These are phyloP conservation scores for Pisolithus thermaeus DNA, from an alignment of 1,284 basidiomycete species.

Conservation along the genomic window DNA sequence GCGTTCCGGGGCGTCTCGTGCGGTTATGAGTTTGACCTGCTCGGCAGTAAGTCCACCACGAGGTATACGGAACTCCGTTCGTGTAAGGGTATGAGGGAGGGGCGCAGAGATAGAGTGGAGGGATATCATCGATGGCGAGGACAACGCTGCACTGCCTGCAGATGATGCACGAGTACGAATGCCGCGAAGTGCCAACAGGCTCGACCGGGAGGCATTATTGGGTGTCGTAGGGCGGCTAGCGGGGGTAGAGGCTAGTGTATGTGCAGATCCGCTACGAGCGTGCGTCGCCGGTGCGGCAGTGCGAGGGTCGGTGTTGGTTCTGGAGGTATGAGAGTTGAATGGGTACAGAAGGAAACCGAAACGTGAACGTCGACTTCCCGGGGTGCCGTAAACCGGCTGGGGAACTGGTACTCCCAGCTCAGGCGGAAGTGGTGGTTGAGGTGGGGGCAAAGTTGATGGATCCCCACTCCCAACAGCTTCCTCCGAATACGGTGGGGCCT, in stretches of 20 bases:
- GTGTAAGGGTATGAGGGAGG: slow-evolving; percentile 43
- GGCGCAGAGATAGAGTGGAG: slow-evolving; percentile 45
- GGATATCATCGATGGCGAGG: slow-evolving; percentile 40
- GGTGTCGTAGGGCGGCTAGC: background rate
- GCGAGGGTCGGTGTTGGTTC: background rate
- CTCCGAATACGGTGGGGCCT: slow-evolving; percentile 62
- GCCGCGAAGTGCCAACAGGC: slow-evolving; percentile 5
- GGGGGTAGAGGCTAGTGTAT: background rate
- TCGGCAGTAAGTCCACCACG: slow-evolving; percentile 43
- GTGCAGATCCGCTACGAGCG: background rate
- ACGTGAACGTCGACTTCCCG: slow-evolving; percentile 11
- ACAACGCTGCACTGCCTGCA: slow-evolving; percentile 16
- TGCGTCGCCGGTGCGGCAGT: background rate
- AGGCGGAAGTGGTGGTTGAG: background rate
- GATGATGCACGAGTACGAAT: slow-evolving; percentile 9
- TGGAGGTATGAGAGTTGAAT: slow-evolving; percentile 7
- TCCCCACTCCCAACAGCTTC: slow-evolving; percentile 30
- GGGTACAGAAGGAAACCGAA: slow-evolving; percentile 25
- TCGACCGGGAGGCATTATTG: background rate
- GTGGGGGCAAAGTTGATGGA: slow-evolving; percentile 1
- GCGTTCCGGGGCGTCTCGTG: slow-evolving; percentile 38
- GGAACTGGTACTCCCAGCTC: background rate
- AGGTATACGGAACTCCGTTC: slow-evolving; percentile 46
- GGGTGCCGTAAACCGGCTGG: background rate
- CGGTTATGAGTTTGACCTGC: slow-evolving; percentile 45